Evolutionary conservation across 257 asterid genomes (phyloP).

Genomic region (Catharanthus roseus): DNA sequence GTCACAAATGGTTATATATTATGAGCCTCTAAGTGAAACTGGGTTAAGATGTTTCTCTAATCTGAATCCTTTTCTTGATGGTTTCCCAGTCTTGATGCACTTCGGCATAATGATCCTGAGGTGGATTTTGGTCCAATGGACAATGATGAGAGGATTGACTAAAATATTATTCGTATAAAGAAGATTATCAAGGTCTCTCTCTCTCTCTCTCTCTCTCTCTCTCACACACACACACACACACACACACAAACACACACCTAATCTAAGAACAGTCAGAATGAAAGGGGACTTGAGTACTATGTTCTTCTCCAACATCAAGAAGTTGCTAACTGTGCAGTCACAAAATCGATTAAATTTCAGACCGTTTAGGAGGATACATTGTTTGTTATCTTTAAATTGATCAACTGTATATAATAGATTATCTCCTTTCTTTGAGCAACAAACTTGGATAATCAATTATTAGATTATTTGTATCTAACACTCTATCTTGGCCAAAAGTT

Average conservation of each 20-base stretch:
- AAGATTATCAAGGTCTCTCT: no score
- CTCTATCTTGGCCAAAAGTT: not conserved
- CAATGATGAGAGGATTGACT: not conserved
- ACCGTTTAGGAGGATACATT: not conserved
- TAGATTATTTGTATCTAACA: not conserved
- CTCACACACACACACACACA: no score
- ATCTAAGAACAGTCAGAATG: not conserved
- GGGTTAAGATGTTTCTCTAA: not conserved
- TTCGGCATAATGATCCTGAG: slow-evolving; percentile 13
- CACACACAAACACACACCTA: not conserved
- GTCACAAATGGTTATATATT: not conserved
- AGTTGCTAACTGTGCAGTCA: not conserved
- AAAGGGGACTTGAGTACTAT: not conserved
- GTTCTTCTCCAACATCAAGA: not conserved
- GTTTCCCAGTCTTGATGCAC: slow-evolving; percentile 42
- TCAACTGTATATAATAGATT: not conserved
- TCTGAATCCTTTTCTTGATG: slow-evolving; percentile 2
- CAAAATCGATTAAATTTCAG: not conserved
- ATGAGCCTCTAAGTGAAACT: not conserved
- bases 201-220: not conserved
- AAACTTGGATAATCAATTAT: not conserved
- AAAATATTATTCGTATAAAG: not conserved
- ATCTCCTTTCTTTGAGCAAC: not conserved
- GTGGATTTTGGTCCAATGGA: slow-evolving; percentile 8
- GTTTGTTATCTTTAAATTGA: not conserved